phyloP scores from a whole-genome alignment of 1,284 basidiomycete species.

The Cutaneotrichosporon curvatum region DNA sequence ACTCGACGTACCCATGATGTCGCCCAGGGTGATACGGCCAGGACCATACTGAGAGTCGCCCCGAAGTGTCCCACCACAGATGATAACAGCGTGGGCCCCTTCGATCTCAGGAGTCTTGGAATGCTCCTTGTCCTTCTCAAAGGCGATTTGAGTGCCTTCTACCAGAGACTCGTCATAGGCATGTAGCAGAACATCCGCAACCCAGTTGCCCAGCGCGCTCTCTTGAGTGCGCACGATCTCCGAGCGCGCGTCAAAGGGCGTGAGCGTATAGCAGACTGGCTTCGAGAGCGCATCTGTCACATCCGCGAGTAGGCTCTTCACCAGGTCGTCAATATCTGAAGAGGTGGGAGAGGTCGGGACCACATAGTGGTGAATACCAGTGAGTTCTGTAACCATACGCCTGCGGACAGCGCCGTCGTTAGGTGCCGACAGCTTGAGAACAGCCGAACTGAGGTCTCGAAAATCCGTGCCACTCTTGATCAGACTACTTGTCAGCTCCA shows the following conservation, averaged over 20 bases:
- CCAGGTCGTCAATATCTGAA: constrained; percentile 54
- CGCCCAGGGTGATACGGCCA: constrained; percentile 69
- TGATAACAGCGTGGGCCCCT: constrained; percentile 65
- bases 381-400: constrained; percentile 60
- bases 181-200: constrained; percentile 77
- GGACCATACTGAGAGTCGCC: constrained; percentile 81
- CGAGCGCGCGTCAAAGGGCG: constrained; percentile 68
- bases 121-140: constrained; percentile 17
- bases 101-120: not conserved
- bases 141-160: constrained; percentile 21
- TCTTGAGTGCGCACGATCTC: constrained; percentile 60
- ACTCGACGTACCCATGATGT: constrained; percentile 44
- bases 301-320: constrained; percentile 62
- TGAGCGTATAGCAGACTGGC: constrained; percentile 62
- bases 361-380: constrained; percentile 61
- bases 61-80: constrained; percentile 78
- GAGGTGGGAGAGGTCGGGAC: constrained; percentile 58
- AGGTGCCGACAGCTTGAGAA: constrained; percentile 57
- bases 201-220: constrained; percentile 79
- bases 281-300: constrained; percentile 64
- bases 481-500: constrained; percentile 36
- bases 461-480: constrained; percentile 86
- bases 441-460: constrained; percentile 71
- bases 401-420: constrained; percentile 56
- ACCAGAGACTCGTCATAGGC: constrained; percentile 71